A percentile compares a stretch with the other conserved stretches of the same genome.
Conservation (phyloP, 495 filamentous ascomycete genomes). For the Xylaria grammica region DNA sequence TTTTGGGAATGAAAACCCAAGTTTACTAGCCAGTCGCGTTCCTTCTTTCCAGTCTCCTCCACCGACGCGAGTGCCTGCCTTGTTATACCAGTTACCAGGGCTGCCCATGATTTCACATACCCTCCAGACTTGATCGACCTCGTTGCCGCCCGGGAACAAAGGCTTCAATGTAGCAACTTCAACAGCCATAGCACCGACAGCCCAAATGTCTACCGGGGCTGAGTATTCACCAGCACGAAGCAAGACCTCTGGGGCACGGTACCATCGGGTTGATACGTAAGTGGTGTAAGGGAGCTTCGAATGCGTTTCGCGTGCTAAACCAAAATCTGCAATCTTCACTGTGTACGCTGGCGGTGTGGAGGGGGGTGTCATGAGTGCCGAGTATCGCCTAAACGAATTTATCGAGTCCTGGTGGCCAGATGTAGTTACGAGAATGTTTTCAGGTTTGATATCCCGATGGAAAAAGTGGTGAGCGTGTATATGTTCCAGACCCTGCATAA, state of each 20-base stretch:
- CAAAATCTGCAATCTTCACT: constrained; percentile 99
- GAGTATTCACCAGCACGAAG: constrained; percentile 96
- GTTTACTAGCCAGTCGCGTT: constrained; percentile 86
- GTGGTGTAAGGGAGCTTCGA: constrained; percentile 97
- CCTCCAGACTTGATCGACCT: constrained; percentile 99
- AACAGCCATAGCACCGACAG: constrained; percentile 98
- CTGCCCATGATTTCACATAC: constrained; percentile 99
- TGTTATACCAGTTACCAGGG: constrained; percentile 97
- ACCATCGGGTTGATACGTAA: constrained; percentile 98
- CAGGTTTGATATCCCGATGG: constrained; percentile 98
- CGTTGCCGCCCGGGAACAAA: constrained; percentile 95
- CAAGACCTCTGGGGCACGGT: constrained; percentile 94
- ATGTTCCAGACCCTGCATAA: constrained; percentile 92
- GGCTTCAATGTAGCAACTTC: constrained; percentile 98
- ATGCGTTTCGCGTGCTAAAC: constrained; percentile 94
- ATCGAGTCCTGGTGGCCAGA: constrained; percentile 79
- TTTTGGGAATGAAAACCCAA: constrained; percentile 99
- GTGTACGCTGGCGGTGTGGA: constrained; percentile 92
- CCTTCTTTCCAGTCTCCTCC: constrained; percentile 99
- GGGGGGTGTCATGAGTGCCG: constrained; percentile 89
- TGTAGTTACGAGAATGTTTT: constrained; percentile 97
- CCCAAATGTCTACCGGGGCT: constrained; percentile 98
- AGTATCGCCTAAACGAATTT: constrained; percentile 87
- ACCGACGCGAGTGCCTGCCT: constrained; percentile 81
- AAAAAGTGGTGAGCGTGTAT: constrained; percentile 98